Conservation (phyloP, 2,329 filamentous ascomycete species). For the Thelonectria rubi region DNA sequence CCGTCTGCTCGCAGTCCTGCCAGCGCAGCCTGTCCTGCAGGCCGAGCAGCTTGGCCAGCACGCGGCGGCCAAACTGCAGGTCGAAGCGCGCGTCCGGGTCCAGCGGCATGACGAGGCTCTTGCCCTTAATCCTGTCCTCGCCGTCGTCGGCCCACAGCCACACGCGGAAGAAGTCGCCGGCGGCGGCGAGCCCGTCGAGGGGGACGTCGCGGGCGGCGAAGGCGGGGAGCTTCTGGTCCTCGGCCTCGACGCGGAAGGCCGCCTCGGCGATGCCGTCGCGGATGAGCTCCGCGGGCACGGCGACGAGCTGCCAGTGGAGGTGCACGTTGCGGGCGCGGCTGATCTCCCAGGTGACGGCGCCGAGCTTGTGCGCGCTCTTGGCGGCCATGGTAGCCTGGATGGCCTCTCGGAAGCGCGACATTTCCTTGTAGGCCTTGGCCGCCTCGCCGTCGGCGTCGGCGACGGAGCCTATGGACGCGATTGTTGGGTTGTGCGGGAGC, state of each 20-base stretch:
- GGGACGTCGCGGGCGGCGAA: slow-evolving; percentile 60
- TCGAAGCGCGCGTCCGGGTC: slow-evolving; percentile 81
- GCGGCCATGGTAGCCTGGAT: slow-evolving; percentile 82
- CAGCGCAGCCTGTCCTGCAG: slow-evolving; percentile 83
- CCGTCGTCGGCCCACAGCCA: slow-evolving; percentile 77
- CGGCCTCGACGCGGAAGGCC: slow-evolving; percentile 87
- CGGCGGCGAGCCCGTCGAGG: slow-evolving; percentile 57
- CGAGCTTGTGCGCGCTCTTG: slow-evolving; percentile 67
- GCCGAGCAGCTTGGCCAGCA: slow-evolving; percentile 86
- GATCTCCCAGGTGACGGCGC: slow-evolving; percentile 92
- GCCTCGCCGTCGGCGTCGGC: slow-evolving; percentile 62
- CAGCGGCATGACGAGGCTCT: slow-evolving; percentile 77
- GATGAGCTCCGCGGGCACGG: slow-evolving; percentile 74
- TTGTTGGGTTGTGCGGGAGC: slow-evolving; percentile 80
- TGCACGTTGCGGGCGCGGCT: slow-evolving; percentile 84
- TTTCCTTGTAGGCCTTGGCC: slow-evolving; percentile 75
- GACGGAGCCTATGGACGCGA: slow-evolving; percentile 70
- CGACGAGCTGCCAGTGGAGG: slow-evolving; percentile 92
- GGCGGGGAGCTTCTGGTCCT: slow-evolving; percentile 70
- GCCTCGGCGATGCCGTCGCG: slow-evolving; percentile 81
- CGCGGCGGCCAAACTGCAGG: slow-evolving; percentile 86
- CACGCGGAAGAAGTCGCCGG: slow-evolving; percentile 79
- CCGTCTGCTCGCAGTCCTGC: slow-evolving; percentile 82
- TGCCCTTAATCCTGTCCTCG: slow-evolving; percentile 65
- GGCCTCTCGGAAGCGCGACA: slow-evolving; percentile 80